Percentiles rank a stretch among this genome's conserved stretches.
phyloP scores from a whole-genome alignment of 2,329 filamentous ascomycete genomes.

The Aphanoascus verrucosus region DNA sequence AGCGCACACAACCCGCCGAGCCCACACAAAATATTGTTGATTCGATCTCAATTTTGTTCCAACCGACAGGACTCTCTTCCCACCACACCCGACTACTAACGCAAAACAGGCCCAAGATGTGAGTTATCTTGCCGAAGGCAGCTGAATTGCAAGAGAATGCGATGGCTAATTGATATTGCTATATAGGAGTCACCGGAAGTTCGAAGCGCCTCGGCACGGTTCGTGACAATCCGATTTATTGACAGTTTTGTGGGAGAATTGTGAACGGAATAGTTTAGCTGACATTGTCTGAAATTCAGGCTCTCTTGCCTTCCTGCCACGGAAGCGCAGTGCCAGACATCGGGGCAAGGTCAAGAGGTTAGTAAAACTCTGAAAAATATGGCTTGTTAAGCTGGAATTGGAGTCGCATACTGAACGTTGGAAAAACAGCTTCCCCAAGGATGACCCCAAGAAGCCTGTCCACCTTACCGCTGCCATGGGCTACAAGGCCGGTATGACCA shows the following conservation, averaged over 20 bases:
- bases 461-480: conserved; percentile 97
- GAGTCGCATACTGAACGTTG: conserved; percentile 22
- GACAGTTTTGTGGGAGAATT: conserved; percentile 26
- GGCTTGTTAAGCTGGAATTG: background rate
- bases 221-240: conserved; percentile 52
- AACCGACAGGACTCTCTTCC: conserved; percentile 26
- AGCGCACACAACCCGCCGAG: conserved; percentile 15
- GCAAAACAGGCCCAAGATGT: conserved; percentile 41
- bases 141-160: background rate
- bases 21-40: conserved; percentile 13
- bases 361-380: conserved; percentile 32
- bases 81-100: conserved; percentile 38
- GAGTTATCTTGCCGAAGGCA: conserved; percentile 20
- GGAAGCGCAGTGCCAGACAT: conserved; percentile 90
- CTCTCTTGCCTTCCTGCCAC: conserved; percentile 74
- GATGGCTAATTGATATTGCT: conserved; percentile 9
- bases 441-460: conserved; percentile 99
- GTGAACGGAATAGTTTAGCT: conserved; percentile 10
- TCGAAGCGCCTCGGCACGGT: conserved; percentile 89
- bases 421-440: conserved; percentile 82
- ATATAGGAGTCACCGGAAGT: conserved; percentile 51
- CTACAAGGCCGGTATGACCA: conserved; percentile 99
- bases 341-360: conserved; percentile 98
- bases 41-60: conserved; percentile 8
- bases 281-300: conserved; percentile 26